Conservation (phyloP, 371 early-diverging fungal genomes). For the Mucor lusitanicus region DNA sequence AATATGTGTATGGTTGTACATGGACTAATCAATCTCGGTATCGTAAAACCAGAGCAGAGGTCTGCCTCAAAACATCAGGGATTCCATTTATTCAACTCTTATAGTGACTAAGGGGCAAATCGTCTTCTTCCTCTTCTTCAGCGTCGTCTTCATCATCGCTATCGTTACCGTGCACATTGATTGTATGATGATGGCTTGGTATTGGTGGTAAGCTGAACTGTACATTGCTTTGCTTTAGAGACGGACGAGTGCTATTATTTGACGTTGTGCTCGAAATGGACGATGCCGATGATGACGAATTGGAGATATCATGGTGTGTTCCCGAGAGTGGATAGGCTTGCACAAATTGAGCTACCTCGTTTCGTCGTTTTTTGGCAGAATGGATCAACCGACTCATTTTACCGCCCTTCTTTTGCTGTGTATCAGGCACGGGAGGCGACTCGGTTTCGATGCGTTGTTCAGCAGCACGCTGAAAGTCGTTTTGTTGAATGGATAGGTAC, state of each 20-base stretch:
- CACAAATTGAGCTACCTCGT: conserved; percentile 14
- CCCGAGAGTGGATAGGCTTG: conserved; percentile 1
- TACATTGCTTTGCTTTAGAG: conserved; percentile 7
- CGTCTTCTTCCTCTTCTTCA: conserved; percentile 36
- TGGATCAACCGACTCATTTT: conserved; percentile 22
- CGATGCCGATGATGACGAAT: neutral
- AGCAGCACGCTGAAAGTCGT: conserved; percentile 2
- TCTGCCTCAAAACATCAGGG: neutral
- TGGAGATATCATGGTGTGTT: neutral
- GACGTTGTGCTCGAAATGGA: neutral
- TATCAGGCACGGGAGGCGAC: neutral
- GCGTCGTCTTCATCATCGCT: neutral
- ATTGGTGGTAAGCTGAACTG: conserved; percentile 16
- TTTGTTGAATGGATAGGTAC: conserved; percentile 65
- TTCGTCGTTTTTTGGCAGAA: conserved; percentile 22
- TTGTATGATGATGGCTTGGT: conserved; percentile 11
- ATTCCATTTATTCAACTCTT: conserved; percentile 7
- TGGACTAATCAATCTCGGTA: neutral
- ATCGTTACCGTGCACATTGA: neutral
- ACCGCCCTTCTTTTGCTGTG: conserved; percentile 13
- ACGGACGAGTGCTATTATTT: neutral
- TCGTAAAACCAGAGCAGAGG: neutral
- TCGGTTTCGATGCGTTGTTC: neutral
- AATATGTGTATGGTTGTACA: neutral
- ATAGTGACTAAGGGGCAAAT: conserved; percentile 36